phyloP scores from a whole-genome alignment of 345 rosid genomes.

The Carallia pectinifolia region DNA sequence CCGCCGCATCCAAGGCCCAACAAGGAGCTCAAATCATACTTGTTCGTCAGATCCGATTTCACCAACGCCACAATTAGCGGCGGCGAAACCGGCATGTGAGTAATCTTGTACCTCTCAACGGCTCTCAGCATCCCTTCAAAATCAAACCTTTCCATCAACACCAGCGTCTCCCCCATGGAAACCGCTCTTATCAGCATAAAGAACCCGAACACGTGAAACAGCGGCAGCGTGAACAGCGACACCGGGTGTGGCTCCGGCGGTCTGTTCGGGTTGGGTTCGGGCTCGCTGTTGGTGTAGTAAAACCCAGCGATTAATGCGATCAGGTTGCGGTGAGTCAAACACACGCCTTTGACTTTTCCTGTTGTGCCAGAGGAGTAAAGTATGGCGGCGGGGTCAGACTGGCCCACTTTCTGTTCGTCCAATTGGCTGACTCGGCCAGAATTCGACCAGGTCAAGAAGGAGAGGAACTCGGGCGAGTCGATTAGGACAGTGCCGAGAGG shows the following conservation, averaged over 20 bases:
- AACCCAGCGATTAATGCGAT: conserved; percentile 56
- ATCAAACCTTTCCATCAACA: conserved; percentile 44
- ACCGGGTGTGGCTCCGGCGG: conserved; percentile 36
- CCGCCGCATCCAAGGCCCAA: conserved; percentile 60
- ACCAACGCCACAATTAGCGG: conserved; percentile 64
- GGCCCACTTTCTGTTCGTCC: conserved; percentile 32
- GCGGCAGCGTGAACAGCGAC: conserved; percentile 42
- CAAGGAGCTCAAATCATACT: conserved; percentile 67
- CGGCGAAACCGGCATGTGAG: conserved; percentile 74
- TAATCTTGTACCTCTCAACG: conserved; percentile 52
- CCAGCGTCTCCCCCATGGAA: conserved; percentile 40
- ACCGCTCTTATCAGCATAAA: conserved; percentile 30
- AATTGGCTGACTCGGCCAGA: neutral
- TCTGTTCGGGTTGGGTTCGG: conserved; percentile 1
- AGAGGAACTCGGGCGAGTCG: conserved; percentile 61
- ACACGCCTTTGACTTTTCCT: conserved; percentile 67
- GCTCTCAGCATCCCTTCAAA: conserved; percentile 37
- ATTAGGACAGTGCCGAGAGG: neutral
- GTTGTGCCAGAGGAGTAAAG: conserved; percentile 85
- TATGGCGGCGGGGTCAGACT: conserved; percentile 63
- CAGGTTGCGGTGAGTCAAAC: conserved; percentile 63
- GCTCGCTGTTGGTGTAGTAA: conserved; percentile 14
- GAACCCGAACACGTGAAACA: conserved; percentile 50
- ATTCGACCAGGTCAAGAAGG: conserved; percentile 30
- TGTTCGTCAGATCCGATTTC: conserved; percentile 60